Evolutionary conservation across 2,329 filamentous ascomycete species (phyloP).

Genomic region (Chaetoscypha palmicola): DNA sequence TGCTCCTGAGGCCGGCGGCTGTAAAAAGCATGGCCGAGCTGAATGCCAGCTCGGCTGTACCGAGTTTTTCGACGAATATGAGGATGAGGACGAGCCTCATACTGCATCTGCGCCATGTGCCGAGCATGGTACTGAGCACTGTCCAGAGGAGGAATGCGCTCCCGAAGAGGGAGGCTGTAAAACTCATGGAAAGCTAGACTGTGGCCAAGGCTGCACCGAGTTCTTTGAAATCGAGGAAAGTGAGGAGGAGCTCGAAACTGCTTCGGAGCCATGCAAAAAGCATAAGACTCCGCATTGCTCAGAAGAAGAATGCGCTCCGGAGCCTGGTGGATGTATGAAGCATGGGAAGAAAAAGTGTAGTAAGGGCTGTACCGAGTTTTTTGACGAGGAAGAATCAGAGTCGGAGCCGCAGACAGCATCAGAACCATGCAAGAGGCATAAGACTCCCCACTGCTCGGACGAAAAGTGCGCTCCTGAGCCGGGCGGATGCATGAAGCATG

Average conservation of each 20-base stretch:
- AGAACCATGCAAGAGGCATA: not conserved
- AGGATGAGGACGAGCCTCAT: too few species aligned
- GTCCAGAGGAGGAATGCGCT: not conserved
- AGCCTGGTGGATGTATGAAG: not conserved
- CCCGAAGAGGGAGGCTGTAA: not conserved
- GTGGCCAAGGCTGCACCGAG: not conserved
- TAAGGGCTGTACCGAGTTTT: not conserved
- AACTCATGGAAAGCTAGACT: not conserved
- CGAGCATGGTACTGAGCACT: not conserved
- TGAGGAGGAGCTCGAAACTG: not conserved
- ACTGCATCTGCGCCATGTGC: not conserved
- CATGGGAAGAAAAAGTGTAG: not conserved
- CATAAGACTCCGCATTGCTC: not conserved
- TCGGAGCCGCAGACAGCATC: not conserved
- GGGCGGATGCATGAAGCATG: not conserved
- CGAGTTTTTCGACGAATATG: not conserved
- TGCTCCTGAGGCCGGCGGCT: not conserved
- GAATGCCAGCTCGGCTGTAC: not conserved
- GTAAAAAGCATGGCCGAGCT: not conserved
- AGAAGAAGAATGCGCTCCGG: not conserved
- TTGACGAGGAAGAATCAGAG: not conserved
- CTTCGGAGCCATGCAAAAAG: not conserved
- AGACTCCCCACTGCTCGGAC: not conserved
- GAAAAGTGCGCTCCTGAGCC: not conserved
- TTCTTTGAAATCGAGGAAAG: not conserved